These are phyloP conservation scores for Aspergillus steynii DNA, from an alignment of 495 filamentous ascomycete genomes.

Conservation along the genomic window DNA sequence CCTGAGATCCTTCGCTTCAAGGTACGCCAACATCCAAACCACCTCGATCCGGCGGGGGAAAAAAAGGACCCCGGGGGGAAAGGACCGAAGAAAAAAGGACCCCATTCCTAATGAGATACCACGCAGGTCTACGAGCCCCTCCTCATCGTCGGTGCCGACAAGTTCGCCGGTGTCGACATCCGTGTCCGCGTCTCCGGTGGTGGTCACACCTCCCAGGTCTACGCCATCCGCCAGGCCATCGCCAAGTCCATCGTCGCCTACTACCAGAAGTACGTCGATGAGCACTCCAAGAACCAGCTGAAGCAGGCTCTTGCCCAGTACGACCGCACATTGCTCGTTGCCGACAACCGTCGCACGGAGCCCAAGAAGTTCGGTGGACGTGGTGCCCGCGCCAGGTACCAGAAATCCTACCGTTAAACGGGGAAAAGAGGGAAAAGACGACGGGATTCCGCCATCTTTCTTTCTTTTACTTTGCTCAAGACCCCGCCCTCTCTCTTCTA, in stretches of 20 bases:
- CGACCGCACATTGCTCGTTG: conserved; percentile 95
- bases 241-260: conserved; percentile 98
- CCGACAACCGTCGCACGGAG: conserved; percentile 93
- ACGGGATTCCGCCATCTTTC: background rate
- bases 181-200: conserved; percentile 93
- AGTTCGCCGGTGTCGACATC: conserved; percentile 96
- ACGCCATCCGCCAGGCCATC: conserved; percentile 98
- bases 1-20: conserved; percentile 98
- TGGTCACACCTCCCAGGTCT: conserved; percentile 98
- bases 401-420: conserved; percentile 78
- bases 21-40: conserved; percentile 42
- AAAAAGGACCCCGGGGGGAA: background rate
- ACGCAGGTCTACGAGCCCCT: conserved; percentile 90
- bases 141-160: conserved; percentile 92
- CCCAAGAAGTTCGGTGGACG: conserved; percentile 87
- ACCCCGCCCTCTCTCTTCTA: background rate
- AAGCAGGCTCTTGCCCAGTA: conserved; percentile 93
- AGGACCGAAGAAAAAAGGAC: conserved; percentile 12
- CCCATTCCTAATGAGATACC: conserved; percentile 11
- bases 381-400: conserved; percentile 94
- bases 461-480: conserved; percentile 30
- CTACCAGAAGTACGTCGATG: conserved; percentile 99
- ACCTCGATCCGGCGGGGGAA: background rate
- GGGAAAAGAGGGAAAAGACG: conserved; percentile 23
- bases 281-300: conserved; percentile 98